Conservation (phyloP, 371 early-diverging fungal species). For the Thermomucor indicae-seudaticae region DNA sequence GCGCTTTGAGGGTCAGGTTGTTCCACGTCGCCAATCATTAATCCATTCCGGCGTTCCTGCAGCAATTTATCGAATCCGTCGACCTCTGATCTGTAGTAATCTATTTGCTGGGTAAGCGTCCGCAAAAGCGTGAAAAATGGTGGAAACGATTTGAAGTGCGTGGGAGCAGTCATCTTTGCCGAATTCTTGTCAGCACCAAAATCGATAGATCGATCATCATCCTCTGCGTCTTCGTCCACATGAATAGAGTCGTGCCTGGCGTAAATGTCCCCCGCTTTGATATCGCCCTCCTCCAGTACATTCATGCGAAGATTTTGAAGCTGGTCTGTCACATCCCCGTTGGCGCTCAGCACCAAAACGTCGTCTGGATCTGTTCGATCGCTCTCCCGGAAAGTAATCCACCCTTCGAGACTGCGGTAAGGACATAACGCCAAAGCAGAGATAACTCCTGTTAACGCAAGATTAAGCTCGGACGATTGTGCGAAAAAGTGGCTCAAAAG, state of each 20-base stretch:
- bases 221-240: conserved; percentile 37
- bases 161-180: conserved; percentile 24
- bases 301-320: conserved; percentile 5
- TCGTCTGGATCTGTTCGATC: conserved; percentile 49
- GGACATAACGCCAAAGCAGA: conserved; percentile 78
- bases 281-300: conserved; percentile 11
- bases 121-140: conserved; percentile 61
- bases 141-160: conserved; percentile 56
- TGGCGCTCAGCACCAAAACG: conserved; percentile 33
- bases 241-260: conserved; percentile 21
- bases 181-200: conserved; percentile 37
- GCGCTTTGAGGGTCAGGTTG: background rate
- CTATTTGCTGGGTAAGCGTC: conserved; percentile 63
- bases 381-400: conserved; percentile 71
- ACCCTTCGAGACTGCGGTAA: conserved; percentile 71
- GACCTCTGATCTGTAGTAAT: conserved; percentile 62
- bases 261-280: conserved; percentile 29
- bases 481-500: conserved; percentile 77
- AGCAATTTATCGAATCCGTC: conserved; percentile 52
- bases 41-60: conserved; percentile 49
- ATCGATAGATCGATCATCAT: conserved; percentile 50
- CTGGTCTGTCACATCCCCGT: background rate
- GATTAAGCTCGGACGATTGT: conserved; percentile 83
- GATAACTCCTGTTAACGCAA: conserved; percentile 87
- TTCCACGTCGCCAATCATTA: conserved; percentile 35